These are phyloP conservation scores for Teunomyces lycoperdinae DNA, from an alignment of 805 yeast species.

Conservation along the genomic window DNA sequence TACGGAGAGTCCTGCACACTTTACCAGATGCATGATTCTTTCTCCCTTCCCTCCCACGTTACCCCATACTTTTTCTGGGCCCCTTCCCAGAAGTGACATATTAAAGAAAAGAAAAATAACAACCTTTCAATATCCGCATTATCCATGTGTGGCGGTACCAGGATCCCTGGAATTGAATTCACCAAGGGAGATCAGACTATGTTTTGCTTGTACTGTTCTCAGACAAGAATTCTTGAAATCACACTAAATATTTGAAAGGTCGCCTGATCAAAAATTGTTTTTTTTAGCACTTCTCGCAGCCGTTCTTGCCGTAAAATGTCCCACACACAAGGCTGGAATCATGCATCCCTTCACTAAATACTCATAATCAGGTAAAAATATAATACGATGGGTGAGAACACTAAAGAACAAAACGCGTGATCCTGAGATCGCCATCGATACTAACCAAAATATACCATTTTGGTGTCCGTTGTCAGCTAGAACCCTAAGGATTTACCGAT, in stretches of 20 bases:
- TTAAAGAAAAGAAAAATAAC: too few species aligned
- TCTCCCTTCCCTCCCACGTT: too few species aligned
- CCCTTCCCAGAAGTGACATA: too few species aligned
- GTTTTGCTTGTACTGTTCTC: too few species aligned
- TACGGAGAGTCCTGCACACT: too few species aligned
- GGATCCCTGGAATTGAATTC: too few species aligned
- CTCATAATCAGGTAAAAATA: background rate
- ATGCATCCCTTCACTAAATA: background rate
- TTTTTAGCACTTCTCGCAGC: background rate
- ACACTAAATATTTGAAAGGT: background rate
- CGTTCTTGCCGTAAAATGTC: background rate
- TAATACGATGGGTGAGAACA: background rate
- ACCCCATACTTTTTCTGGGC: too few species aligned
- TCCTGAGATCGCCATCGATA: background rate
- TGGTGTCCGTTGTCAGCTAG: background rate
- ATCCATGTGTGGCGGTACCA: too few species aligned
- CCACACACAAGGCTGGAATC: background rate
- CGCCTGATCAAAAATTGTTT: background rate
- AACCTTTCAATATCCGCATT: too few species aligned
- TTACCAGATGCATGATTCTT: too few species aligned
- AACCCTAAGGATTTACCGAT: background rate
- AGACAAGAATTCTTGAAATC: too few species aligned
- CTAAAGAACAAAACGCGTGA: background rate
- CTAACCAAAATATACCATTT: background rate
- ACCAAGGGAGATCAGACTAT: too few species aligned